These are phyloP conservation scores for Penicillium paradoxum DNA, from an alignment of 495 filamentous ascomycete species.

Conservation along the genomic window DNA sequence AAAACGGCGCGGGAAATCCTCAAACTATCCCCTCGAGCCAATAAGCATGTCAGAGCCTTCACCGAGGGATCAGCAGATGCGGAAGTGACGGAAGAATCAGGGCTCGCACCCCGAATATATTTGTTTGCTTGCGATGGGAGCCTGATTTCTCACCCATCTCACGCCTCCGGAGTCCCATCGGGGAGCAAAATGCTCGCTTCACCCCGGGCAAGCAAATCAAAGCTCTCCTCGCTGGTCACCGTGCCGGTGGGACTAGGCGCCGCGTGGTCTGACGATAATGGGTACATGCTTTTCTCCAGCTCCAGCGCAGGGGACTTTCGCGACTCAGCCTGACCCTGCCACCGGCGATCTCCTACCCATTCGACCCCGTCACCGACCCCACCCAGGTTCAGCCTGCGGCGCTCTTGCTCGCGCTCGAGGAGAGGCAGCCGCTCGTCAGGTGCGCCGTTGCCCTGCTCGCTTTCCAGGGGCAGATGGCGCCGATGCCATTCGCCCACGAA, in stretches of 20 bases:
- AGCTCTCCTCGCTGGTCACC: conserved; percentile 58
- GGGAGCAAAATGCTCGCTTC: conserved; percentile 44
- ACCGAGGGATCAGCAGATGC: conserved; percentile 2
- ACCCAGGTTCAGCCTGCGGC: conserved; percentile 22
- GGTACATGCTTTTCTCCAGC: conserved; percentile 17
- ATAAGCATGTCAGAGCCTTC: not conserved
- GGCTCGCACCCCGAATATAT: not conserved
- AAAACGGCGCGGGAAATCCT: not conserved
- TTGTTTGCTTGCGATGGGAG: conserved; percentile 6
- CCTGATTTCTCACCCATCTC: conserved; percentile 3
- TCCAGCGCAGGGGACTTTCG: not conserved
- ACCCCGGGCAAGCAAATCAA: conserved; percentile 49
- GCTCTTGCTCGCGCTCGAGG: conserved; percentile 41
- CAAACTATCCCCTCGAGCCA: not conserved
- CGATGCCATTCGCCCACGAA: conserved; percentile 91
- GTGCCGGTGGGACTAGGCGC: conserved; percentile 34
- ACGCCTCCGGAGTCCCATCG: conserved; percentile 11
- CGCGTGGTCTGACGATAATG: conserved; percentile 11
- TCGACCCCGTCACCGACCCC: conserved; percentile 48
- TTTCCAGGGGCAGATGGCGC: conserved; percentile 53
- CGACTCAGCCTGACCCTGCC: conserved; percentile 11
- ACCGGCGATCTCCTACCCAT: conserved; percentile 50
- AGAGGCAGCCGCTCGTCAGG: conserved; percentile 30
- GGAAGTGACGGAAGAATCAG: not conserved
- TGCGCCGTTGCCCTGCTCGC: conserved; percentile 2